phyloP scores from a whole-genome alignment of 177 flowering plant genomes.

The Vitis hybrid region DNA sequence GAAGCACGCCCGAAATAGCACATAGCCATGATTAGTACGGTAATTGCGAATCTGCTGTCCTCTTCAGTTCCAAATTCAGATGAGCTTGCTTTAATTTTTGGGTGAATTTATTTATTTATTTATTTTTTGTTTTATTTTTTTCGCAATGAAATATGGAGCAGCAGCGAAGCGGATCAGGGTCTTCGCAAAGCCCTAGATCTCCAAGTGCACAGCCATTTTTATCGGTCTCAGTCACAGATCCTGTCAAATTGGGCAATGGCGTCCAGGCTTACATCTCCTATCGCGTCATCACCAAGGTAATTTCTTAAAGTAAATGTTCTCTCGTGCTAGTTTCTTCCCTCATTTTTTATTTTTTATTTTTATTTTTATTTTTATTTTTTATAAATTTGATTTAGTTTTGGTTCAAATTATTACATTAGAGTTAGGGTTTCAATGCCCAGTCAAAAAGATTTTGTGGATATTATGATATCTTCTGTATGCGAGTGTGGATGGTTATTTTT shows the following conservation, averaged over 20 bases:
- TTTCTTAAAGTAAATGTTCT: not conserved
- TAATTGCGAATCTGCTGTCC: constrained; percentile 23
- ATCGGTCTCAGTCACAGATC: constrained; percentile 85
- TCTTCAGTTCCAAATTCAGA: not conserved
- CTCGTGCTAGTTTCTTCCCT: not conserved
- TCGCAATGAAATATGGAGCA: constrained; percentile 34
- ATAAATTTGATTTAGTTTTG: not conserved
- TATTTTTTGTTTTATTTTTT: not conserved
- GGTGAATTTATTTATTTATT: not conserved
- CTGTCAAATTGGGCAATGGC: constrained; percentile 97
- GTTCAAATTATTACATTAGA: not conserved
- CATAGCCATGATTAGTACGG: constrained; percentile 34
- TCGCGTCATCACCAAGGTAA: constrained; percentile 91
- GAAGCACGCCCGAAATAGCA: not conserved
- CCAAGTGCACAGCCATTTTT: constrained; percentile 72
- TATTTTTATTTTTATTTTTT: too few relatives aligned
- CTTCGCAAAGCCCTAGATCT: constrained; percentile 83
- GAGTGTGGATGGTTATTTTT: too few relatives aligned
- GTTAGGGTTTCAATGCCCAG: constrained; percentile 6
- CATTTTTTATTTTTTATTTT: not conserved
- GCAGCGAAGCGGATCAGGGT: constrained; percentile 66
- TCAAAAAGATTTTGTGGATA: too few relatives aligned
- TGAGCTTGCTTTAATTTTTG: not conserved
- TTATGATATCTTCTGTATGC: too few relatives aligned
- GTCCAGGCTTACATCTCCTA: constrained; percentile 97